Percentiles rank a stretch among this genome's conserved stretches.
phyloP scores from a whole-genome alignment of 495 filamentous ascomycete genomes.

The Podospora pseudoanserina region DNA sequence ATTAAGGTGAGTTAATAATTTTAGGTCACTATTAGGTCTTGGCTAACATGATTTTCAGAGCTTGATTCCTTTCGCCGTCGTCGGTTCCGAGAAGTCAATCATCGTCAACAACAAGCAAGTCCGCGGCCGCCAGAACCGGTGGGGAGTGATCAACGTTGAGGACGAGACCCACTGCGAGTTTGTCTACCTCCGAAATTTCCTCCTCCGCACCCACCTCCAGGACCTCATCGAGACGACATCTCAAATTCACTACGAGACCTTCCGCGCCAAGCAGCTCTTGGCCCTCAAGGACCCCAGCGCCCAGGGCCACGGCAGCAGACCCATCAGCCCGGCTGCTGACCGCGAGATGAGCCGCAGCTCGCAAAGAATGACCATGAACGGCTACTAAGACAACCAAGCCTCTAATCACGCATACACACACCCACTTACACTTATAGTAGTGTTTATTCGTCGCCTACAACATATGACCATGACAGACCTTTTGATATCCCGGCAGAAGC shows the following conservation, averaged over 20 bases:
- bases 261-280: conserved; percentile 97
- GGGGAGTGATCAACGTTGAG: conserved; percentile 99
- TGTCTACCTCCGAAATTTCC: conserved; percentile 94
- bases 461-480: conserved; percentile 18
- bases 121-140: conserved; percentile 95
- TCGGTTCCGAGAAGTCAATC: conserved; percentile 96
- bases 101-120: conserved; percentile 97
- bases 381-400: conserved; percentile 58
- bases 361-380: conserved; percentile 96
- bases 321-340: conserved; percentile 91
- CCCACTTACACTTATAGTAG: conserved; percentile 1
- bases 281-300: conserved; percentile 97
- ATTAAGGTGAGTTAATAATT: conserved; percentile 72
- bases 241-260: conserved; percentile 99
- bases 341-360: conserved; percentile 94
- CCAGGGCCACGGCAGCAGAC: conserved; percentile 79
- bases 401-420: neutral
- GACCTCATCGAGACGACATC: conserved; percentile 99
- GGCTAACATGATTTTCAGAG: conserved; percentile 50
- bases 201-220: conserved; percentile 92
- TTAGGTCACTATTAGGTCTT: neutral
- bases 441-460: conserved; percentile 9
- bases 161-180: conserved; percentile 99
- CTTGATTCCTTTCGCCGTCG: conserved; percentile 96
- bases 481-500: conserved; percentile 25